Evolutionary conservation across 148 eudicot species (phyloP).

Genomic region (Mesembryanthemum crystallinum): DNA sequence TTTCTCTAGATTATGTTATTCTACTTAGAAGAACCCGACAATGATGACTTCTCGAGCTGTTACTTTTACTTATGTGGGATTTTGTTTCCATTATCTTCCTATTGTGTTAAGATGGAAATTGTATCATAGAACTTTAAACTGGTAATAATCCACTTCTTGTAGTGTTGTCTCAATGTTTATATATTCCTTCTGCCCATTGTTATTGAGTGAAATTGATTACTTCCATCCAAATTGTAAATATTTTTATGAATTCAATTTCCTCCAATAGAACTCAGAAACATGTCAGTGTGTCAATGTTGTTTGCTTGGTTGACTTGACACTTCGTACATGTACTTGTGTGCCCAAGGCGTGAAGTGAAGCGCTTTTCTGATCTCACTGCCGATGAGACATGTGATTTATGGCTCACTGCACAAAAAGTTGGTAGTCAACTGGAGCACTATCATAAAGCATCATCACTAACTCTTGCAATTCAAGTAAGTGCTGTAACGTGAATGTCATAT

Average conservation of each 20-base stretch:
- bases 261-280: neutral
- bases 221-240: neutral
- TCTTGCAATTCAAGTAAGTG: slow-evolving; percentile 72
- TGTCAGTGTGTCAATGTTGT: neutral
- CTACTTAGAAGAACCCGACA: neutral
- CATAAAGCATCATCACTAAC: slow-evolving; percentile 90
- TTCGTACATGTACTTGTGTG: slow-evolving; percentile 82
- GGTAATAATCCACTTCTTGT: neutral
- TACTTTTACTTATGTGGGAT: neutral
- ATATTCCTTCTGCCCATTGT: neutral
- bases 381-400: slow-evolving; percentile 83
- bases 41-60: neutral
- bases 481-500: slow-evolving; percentile 2
- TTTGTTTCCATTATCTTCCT: neutral
- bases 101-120: neutral
- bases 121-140: too few relatives aligned
- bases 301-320: slow-evolving; percentile 59
- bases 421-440: slow-evolving; percentile 64
- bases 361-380: slow-evolving; percentile 77
- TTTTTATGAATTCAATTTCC: neutral
- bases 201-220: neutral
- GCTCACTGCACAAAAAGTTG: slow-evolving; percentile 79
- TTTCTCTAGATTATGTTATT: neutral
- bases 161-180: neutral
- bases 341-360: slow-evolving; percentile 91